phyloP scores from a whole-genome alignment of 225 moss, liverwort and hornwort genomes.

The Rhytidiadelphus loreus region DNA sequence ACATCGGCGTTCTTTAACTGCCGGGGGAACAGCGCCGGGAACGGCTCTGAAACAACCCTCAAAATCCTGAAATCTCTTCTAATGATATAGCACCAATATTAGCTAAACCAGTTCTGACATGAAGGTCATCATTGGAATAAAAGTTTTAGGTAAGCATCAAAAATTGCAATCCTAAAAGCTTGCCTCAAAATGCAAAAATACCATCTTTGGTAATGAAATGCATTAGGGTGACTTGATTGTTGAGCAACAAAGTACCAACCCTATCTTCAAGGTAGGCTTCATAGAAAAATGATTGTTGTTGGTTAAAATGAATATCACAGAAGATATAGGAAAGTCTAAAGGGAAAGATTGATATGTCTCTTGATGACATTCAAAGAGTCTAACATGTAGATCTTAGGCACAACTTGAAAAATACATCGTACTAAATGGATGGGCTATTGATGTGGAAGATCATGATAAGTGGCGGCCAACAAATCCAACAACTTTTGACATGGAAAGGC shows the following conservation, averaged over 20 bases:
- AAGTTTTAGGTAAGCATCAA: background rate
- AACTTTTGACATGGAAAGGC: background rate
- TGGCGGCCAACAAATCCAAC: no score
- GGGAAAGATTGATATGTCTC: background rate
- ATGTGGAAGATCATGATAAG: background rate
- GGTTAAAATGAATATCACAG: background rate
- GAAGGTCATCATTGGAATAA: background rate
- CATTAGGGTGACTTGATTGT: no score
- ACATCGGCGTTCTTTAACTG: no score
- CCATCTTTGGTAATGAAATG: background rate
- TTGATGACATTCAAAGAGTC: background rate
- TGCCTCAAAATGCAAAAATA: background rate
- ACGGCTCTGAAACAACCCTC: no score
- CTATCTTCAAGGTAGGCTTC: background rate
- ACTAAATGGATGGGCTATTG: background rate
- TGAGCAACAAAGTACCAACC: background rate
- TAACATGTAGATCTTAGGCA: background rate
- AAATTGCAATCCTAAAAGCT: background rate
- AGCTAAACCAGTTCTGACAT: rapidly evolving
- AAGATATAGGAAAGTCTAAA: background rate
- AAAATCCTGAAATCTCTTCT: no score
- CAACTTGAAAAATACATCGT: background rate
- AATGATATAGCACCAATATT: background rate
- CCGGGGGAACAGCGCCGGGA: no score
- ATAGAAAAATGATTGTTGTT: background rate